These are phyloP conservation scores for Wickerhamomyces ciferrii DNA, from an alignment of 805 yeast genomes.

Conservation along the genomic window DNA sequence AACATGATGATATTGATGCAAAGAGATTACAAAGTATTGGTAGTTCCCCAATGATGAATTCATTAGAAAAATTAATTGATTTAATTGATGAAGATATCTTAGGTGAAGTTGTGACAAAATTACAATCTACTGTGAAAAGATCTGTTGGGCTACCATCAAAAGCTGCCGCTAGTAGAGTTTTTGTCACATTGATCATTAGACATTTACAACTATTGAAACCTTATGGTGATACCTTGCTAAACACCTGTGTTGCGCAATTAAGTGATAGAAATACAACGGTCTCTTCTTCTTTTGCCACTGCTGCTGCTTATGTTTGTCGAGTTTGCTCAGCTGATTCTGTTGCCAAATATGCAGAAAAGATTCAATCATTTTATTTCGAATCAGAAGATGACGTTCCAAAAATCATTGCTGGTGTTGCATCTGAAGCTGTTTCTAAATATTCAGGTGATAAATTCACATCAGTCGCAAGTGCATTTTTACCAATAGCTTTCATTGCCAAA, in stretches of 20 bases:
- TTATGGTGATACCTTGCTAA: slow-evolving; percentile 59
- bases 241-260: slow-evolving; percentile 51
- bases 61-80: slow-evolving; percentile 67
- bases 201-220: slow-evolving; percentile 40
- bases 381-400: slow-evolving; percentile 41
- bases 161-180: slow-evolving; percentile 72
- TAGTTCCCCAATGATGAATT: slow-evolving; percentile 83
- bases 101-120: slow-evolving; percentile 34
- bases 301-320: slow-evolving; percentile 75
- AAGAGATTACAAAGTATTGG: slow-evolving; percentile 70
- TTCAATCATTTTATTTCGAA: slow-evolving; percentile 57
- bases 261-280: slow-evolving; percentile 70
- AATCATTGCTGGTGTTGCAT: slow-evolving; percentile 51
- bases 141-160: slow-evolving; percentile 91
- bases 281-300: slow-evolving; percentile 67
- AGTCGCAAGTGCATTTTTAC: slow-evolving; percentile 62
- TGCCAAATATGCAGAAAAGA: slow-evolving; percentile 44
- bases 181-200: slow-evolving; percentile 58
- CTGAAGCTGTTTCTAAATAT: slow-evolving; percentile 62
- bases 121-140: slow-evolving; percentile 53
- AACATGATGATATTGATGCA: slow-evolving; percentile 68
- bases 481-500: slow-evolving; percentile 73
- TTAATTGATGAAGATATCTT: slow-evolving; percentile 41
- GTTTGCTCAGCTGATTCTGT: slow-evolving; percentile 49
- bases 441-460: slow-evolving; percentile 63